phyloP scores from a whole-genome alignment of 345 rosid genomes.

The Lenwebbia sp. region DNA sequence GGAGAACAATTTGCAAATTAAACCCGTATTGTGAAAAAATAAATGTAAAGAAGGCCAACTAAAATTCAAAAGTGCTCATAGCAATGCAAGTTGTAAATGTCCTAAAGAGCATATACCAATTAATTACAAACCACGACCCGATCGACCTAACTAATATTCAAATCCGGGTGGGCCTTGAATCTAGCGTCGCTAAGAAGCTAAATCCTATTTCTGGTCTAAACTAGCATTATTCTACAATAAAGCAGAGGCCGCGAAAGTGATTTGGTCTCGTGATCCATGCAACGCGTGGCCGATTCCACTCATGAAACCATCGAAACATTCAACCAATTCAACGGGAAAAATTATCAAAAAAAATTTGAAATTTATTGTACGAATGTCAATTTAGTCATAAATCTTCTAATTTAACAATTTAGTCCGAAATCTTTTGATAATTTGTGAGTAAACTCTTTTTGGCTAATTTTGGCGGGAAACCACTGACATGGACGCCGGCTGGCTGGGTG shows the following conservation, averaged over 20 bases:
- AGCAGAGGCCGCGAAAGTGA: neutral
- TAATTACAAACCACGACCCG: neutral
- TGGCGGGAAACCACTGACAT: fast-evolving
- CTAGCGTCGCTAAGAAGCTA: neutral
- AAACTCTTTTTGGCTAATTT: neutral
- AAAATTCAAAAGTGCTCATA: neutral
- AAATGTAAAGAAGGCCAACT: neutral
- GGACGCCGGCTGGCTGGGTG: fast-evolving
- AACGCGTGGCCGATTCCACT: neutral
- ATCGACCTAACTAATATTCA: neutral
- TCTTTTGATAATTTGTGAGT: neutral
- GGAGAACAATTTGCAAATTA: neutral
- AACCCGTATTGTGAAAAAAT: neutral
- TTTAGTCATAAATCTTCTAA: fast-evolving
- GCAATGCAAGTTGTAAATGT: neutral
- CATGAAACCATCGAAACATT: neutral
- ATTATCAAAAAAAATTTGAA: neutral
- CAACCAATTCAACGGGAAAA: neutral
- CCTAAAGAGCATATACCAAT: neutral
- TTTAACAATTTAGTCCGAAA: neutral
- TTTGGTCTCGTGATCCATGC: neutral
- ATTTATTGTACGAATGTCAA: fast-evolving
- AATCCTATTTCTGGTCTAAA: neutral
- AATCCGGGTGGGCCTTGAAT: neutral
- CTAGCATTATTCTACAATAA: neutral